A percentile compares a stretch with the other conserved stretches of the same genome.
Conservation (phyloP, 192 early-diverging fungal genomes). For the Glomus cerebriforme region DNA sequence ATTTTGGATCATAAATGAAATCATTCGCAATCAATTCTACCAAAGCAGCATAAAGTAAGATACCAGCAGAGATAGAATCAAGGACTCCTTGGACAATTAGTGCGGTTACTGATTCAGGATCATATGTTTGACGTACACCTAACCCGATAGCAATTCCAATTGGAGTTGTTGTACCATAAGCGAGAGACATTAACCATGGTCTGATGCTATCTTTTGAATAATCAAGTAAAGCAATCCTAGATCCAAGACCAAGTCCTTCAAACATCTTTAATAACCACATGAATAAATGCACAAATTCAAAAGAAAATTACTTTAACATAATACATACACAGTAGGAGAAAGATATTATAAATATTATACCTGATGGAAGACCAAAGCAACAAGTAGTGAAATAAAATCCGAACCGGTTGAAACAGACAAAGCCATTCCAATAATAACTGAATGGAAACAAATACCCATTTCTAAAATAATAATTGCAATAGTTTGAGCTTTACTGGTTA, state of each 20-base stretch:
- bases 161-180: conserved; percentile 82
- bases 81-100: conserved; percentile 76
- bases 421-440: conserved; percentile 71
- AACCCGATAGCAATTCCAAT: conserved; percentile 81
- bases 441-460: conserved; percentile 68
- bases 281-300: neutral
- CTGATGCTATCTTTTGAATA: conserved; percentile 40
- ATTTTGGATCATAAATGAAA: conserved; percentile 58
- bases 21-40: conserved; percentile 76
- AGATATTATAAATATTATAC: conserved; percentile 41
- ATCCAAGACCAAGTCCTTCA: conserved; percentile 77
- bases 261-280: conserved; percentile 54
- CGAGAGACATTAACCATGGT: conserved; percentile 55
- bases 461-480: conserved; percentile 66
- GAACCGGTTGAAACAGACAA: conserved; percentile 59
- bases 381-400: conserved; percentile 61
- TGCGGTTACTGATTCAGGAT: conserved; percentile 50
- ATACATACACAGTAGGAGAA: neutral
- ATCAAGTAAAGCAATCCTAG: conserved; percentile 62
- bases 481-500: neutral
- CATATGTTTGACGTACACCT: conserved; percentile 62
- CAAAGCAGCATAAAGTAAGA: conserved; percentile 77
- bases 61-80: conserved; percentile 79
- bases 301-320: conserved; percentile 7
- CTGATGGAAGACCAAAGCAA: conserved; percentile 79